Base-by-base conservation (phyloP, 2,329 filamentous ascomycete genomes). In the Knufia petricola region DNA sequence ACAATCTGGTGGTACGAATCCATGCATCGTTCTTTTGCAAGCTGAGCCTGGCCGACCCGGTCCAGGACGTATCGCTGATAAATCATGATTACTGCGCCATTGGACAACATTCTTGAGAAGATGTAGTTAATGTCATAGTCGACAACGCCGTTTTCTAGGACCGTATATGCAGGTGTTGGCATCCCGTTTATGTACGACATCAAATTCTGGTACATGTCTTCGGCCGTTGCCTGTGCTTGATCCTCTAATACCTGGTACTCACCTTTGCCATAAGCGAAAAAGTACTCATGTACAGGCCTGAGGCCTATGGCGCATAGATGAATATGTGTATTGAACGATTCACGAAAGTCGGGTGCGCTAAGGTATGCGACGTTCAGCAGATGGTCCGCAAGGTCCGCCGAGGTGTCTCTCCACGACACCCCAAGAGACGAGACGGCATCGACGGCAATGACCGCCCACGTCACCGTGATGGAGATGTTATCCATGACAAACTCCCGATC, bases 161-260 rank as follows among this genome's bases (percentile, higher is more conserved):
- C 23, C 1, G 56, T 57, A 37, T 58, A 58, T 38, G 50, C 50
- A 17, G 53, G 49, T 15, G 40, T 43, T 12, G 52, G 52, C 42
- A 57, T 49, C 2, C 48, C 50, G 10, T 47, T 51, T 8, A 52
- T 48, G 32, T 58, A 58, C 21, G 43, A 50, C 46, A 56, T 56
- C 38, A 57, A 48, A 28, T 58, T 58, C 37, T 57, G 52, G 39
- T 58, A 58, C 24, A 58, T 55, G 37, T 56, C 55, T 20, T 58
- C 56, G 34, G 55, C 56, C 20, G 44, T 52, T 20, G 49, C 48
- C 19, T 52, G 48, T n/a, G 53, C 49, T 15, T 51, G 37, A 10
- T 13, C 50, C 21, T 50, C 28, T 2, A 43, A 31, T n/a, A 50
- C 44, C 9, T 58, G 53, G 31, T 55, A 51, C 13, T 39, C 32